Conservation (phyloP, 129 eudicot species). For the Smallanthus sonchifolius region DNA sequence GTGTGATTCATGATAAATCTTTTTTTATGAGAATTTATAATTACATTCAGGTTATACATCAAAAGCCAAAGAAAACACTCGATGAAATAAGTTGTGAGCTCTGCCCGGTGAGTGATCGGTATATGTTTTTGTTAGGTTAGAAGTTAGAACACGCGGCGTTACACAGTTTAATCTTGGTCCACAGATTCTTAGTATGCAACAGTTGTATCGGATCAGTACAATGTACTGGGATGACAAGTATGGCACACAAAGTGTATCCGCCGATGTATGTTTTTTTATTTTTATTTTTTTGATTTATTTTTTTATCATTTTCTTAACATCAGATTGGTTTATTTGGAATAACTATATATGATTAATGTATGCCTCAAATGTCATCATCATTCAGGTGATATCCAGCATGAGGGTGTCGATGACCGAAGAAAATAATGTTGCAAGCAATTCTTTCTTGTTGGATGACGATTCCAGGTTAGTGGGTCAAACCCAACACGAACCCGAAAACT, state of each 20-base stretch:
- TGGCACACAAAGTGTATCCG: slow-evolving; percentile 87
- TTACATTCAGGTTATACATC: slow-evolving; percentile 71
- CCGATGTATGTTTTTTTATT: slow-evolving; percentile 75
- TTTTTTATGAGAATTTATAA: slow-evolving; percentile 10
- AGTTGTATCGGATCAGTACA: slow-evolving; percentile 84
- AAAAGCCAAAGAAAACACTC: slow-evolving; percentile 86
- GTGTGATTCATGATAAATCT: background rate
- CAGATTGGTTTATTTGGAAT: background rate
- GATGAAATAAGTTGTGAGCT: slow-evolving; percentile 79
- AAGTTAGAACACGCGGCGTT: background rate
- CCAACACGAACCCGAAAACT: too few relatives aligned
- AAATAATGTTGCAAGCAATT: slow-evolving; percentile 80
- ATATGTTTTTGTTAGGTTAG: background rate
- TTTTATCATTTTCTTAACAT: background rate
- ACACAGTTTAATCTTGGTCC: slow-evolving; percentile 12
- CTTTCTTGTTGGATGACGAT: slow-evolving; percentile 92
- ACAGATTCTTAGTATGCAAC: slow-evolving; percentile 90
- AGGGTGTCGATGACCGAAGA: slow-evolving; percentile 89
- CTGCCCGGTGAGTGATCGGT: slow-evolving; percentile 77
- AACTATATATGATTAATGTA: background rate
- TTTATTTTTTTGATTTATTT: too few relatives aligned
- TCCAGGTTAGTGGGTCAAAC: slow-evolving; percentile 55
- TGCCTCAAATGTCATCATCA: background rate
- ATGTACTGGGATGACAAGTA: slow-evolving; percentile 99
- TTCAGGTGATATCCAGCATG: slow-evolving; percentile 83